A percentile compares a stretch with the other conserved stretches of the same genome.
phyloP scores from a whole-genome alignment of 306 rosid genomes.

The Coriaria nepalensis region DNA sequence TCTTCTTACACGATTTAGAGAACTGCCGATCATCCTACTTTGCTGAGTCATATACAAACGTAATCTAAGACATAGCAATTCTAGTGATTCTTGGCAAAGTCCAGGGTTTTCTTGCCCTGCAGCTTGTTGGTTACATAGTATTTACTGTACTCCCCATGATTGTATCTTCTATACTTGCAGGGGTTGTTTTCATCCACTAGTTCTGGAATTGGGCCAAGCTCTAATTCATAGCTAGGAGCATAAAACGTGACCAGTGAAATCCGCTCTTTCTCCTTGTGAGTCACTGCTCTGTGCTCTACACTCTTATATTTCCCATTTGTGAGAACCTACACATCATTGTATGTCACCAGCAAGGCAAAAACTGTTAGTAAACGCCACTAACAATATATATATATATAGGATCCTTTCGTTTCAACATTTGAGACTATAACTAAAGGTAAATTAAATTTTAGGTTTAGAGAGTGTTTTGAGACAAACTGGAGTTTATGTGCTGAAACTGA shows the following conservation, averaged over 20 bases:
- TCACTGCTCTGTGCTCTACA: slow-evolving; percentile 95
- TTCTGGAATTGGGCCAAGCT: slow-evolving; percentile 74
- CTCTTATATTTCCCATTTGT: slow-evolving; percentile 89
- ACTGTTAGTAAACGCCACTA: background rate
- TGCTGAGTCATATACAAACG: slow-evolving; percentile 3
- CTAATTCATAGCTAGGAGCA: slow-evolving; percentile 86
- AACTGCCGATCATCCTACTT: slow-evolving; percentile 9
- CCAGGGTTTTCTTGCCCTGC: slow-evolving; percentile 75
- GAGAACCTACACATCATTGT: slow-evolving; percentile 44
- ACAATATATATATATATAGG: too few relatives aligned
- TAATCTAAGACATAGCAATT: background rate
- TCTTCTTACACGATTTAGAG: slow-evolving; percentile 10
- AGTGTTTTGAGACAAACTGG: too few relatives aligned
- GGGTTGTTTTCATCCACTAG: slow-evolving; percentile 51
- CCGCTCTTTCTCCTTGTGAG: slow-evolving; percentile 53
- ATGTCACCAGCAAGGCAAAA: background rate
- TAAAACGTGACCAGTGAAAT: slow-evolving; percentile 78
- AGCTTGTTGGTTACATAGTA: slow-evolving; percentile 81
- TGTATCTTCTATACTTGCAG: slow-evolving; percentile 65
- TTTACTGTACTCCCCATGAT: slow-evolving; percentile 87
- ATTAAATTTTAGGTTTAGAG: too few relatives aligned
- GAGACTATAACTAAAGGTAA: too few relatives aligned
- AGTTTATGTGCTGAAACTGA: background rate
- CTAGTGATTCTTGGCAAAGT: slow-evolving; percentile 49
- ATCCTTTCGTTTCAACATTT: too few relatives aligned